Base-by-base conservation (phyloP, 2,329 filamentous ascomycete genomes). In the Metarhizium sp. region DNA sequence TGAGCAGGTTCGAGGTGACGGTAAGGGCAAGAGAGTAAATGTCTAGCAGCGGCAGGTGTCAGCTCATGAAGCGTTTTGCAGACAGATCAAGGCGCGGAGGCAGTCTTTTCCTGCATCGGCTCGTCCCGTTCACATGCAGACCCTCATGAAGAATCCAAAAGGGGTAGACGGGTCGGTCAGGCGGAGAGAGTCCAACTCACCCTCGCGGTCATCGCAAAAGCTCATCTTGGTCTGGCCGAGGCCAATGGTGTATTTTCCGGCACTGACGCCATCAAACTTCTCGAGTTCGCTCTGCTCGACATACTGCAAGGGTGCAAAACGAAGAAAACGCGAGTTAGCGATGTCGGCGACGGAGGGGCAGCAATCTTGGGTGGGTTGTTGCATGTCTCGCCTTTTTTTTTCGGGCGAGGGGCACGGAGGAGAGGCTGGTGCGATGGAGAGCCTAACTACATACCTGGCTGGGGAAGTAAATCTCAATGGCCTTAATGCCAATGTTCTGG, bases 201-300 rank as follows among this genome's bases (percentile, higher is more conserved):
- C 88, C 78, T 94, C 89, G 69, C 88, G 85, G 69, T 94, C 89
- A 74, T 94, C 89, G 72, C 89, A 92, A 76, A 94, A 94, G 78
- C 85, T 86, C 89, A 94, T 94, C 77, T 88, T 90, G 69, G 87
- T 92, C 81, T 94, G 89, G 66, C 89, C 89, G 56, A 94, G 86
- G 72, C 89, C 89, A 75, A 94, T 92, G 67, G 89, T 94, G 80
- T 94, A 94, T 77, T 94, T 94, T 63, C 89, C 89, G 56, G 84
- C 72, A 70, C 81, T 81, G 66, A 90, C 88, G 71, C 88, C 88
- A 82, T 94, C 89, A 75, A 90, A 90, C 75, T 90, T 88, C 73
- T 92, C 88, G 60, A 94, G 82, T 71, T 92, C 88, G 56, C 78
- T 72, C 76, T 94, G 89, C 69, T 92, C 87, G 66, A 94, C 88